phyloP scores from a whole-genome alignment of 2,329 filamentous ascomycete species.

The Neurospora sp. region DNA sequence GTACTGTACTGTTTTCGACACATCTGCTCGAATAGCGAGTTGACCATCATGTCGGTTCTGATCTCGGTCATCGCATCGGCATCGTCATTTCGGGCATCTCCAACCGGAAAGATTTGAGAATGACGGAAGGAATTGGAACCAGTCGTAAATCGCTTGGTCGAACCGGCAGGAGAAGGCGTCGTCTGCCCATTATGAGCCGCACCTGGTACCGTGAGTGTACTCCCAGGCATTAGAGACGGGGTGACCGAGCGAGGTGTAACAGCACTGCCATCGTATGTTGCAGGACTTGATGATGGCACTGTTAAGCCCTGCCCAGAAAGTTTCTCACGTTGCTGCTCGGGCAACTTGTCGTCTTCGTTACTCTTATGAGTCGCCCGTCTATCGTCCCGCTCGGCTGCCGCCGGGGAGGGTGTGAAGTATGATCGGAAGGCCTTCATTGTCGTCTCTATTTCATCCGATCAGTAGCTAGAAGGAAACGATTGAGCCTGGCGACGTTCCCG shows the following conservation, averaged over 20 bases:
- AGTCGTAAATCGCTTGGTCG: not conserved
- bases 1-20: conserved; percentile 37
- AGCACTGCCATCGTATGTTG: not conserved
- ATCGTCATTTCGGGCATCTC: conserved; percentile 32
- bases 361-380: not conserved
- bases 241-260: conserved; percentile 1
- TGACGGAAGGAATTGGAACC: conserved; percentile 9
- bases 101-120: conserved; percentile 26
- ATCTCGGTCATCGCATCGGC: conserved; percentile 38
- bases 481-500: not conserved
- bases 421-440: conserved; percentile 14
- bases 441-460: conserved; percentile 7
- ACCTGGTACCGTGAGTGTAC: conserved; percentile 11
- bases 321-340: conserved; percentile 4
- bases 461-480: not conserved
- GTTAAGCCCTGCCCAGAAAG: conserved; percentile 1
- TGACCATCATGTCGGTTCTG: conserved; percentile 53
- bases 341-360: not conserved
- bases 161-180: not conserved
- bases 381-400: not conserved
- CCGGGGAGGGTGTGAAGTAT: conserved; percentile 8
- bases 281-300: not conserved
- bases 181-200: not conserved
- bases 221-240: conserved; percentile 1
- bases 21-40: conserved; percentile 53